Evolutionary conservation across 345 rosid species (phyloP), one percentile per base, ranked within the genome.

Genomic region (Streptanthus diversifolius): DNA sequence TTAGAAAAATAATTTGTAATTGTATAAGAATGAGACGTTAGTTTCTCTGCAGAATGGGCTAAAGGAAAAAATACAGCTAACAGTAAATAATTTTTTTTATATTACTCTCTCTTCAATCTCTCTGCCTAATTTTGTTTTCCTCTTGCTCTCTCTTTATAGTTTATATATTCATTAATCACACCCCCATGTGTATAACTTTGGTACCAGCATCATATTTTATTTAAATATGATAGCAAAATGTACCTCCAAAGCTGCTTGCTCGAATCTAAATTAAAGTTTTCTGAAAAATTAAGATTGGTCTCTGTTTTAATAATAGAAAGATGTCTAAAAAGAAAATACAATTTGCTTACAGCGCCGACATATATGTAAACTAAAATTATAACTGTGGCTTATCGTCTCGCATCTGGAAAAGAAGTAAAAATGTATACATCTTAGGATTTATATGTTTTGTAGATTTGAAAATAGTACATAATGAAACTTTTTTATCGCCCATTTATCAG

Each of bases 221-320:
- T 41, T 27, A 21, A 57, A 25, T 33, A 33, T 45, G 54, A 64
- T 67, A 74, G 35, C 40, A 25, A 52, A 72, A 40, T 53, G 55
- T 63, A 33, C 56, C 8, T 51, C 56, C 32, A 24, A 51, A 51
- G 56, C 56, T 75, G 62, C 14, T 66, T 27, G 15, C 60, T 67
- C 73, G 56, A 30, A 68, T 68, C 74, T 32, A 22, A 13, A 29
- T 11, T 43, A 25, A 61, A 53, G 59, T 43, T 43, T 60, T 61
- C 63, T 75, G 58, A 61, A 29, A 22, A n/a, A 22, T 61, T 75
- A 75, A 61, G 74, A 68, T 62, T 75, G 43, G 9, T 55, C 56
- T 9, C n/a, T 15, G 24, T 21, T 49, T 49, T 19, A 21, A 12
- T 56, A 25, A 45, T 66, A 3, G 33, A 19, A 18, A 22, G 3